Percentiles rank a stretch among this genome's conserved stretches.
Conservation (phyloP, 2,329 filamentous ascomycete species). For the Colletotrichum paranaense region DNA sequence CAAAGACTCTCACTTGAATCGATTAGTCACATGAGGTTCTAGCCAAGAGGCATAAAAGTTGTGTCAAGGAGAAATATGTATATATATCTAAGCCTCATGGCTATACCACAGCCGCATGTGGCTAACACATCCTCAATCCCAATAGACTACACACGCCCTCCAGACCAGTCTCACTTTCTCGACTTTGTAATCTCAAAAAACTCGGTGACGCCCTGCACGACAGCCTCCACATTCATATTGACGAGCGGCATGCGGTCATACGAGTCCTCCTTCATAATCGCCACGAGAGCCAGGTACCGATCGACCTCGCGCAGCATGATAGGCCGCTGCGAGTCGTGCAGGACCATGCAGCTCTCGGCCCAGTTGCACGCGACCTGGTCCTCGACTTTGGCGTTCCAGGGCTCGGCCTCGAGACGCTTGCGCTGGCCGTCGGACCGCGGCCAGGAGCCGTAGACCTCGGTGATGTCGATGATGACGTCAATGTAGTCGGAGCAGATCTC, state of each 20-base stretch:
- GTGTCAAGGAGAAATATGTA: too few species aligned
- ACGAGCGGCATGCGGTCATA: constrained; percentile 87
- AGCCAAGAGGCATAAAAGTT: too few species aligned
- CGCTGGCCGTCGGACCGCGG: constrained; percentile 66
- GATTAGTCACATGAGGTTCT: too few species aligned
- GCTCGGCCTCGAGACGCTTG: constrained; percentile 67
- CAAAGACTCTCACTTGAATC: too few species aligned
- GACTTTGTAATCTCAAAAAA: constrained; percentile 81
- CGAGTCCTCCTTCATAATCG: constrained; percentile 87
- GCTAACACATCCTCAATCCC: too few species aligned
- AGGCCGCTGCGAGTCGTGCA: constrained; percentile 72
- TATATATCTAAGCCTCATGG: too few species aligned
- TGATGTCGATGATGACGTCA: constrained; percentile 97
- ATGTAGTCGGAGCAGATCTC: constrained; percentile 99
- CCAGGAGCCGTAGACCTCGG: constrained; percentile 91
- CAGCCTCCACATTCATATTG: constrained; percentile 87
- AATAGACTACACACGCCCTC: too few species aligned
- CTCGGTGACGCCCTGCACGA: constrained; percentile 81
- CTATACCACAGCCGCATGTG: too few species aligned
- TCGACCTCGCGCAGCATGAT: constrained; percentile 78
- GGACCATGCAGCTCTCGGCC: constrained; percentile 75
- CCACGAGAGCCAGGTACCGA: constrained; percentile 82
- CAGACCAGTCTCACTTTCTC: constrained; percentile 47
- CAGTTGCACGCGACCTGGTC: constrained; percentile 75
- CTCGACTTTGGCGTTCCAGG: constrained; percentile 71